These are phyloP conservation scores for Exobasidium cylindrosporum DNA, from an alignment of 1,284 basidiomycete genomes.

Conservation along the genomic window DNA sequence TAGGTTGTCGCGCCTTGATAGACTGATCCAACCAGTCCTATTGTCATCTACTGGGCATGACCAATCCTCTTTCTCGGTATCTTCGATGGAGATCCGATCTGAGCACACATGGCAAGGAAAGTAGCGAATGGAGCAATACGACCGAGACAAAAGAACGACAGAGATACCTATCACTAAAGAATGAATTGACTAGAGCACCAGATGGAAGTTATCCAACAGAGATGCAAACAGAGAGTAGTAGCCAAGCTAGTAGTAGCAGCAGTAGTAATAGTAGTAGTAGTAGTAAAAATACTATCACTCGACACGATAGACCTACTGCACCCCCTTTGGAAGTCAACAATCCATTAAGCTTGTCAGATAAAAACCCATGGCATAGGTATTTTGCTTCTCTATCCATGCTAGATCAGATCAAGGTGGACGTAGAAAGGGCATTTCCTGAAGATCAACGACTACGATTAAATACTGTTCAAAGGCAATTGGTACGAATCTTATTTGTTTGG, in stretches of 20 bases:
- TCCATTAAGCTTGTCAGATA: constrained; percentile 45
- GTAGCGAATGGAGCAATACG: background rate
- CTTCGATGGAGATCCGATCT: constrained; percentile 4
- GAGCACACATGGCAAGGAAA: background rate
- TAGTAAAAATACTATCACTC: background rate
- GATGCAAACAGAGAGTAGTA: background rate
- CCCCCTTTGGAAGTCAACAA: constrained; percentile 34
- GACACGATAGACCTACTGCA: too few relatives aligned
- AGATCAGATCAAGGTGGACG: constrained; percentile 37
- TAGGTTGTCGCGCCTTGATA: too few relatives aligned
- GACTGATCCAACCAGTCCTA: too few relatives aligned
- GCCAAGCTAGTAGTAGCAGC: background rate
- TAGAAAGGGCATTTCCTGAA: constrained; percentile 45
- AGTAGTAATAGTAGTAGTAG: background rate
- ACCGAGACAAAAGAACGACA: background rate
- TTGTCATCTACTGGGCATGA: background rate
- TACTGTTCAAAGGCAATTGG: constrained; percentile 5
- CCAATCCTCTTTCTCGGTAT: background rate
- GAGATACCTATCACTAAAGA: background rate
- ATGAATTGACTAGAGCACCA: background rate
- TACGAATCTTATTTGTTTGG: constrained; percentile 44
- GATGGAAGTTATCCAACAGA: constrained; percentile 9
- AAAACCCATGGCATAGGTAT: constrained; percentile 43
- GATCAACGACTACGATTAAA: constrained; percentile 22
- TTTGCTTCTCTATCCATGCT: constrained; percentile 32